Evolutionary conservation across 1,284 basidiomycete genomes (phyloP).

Genomic region (Sanghuangporus weigelae): DNA sequence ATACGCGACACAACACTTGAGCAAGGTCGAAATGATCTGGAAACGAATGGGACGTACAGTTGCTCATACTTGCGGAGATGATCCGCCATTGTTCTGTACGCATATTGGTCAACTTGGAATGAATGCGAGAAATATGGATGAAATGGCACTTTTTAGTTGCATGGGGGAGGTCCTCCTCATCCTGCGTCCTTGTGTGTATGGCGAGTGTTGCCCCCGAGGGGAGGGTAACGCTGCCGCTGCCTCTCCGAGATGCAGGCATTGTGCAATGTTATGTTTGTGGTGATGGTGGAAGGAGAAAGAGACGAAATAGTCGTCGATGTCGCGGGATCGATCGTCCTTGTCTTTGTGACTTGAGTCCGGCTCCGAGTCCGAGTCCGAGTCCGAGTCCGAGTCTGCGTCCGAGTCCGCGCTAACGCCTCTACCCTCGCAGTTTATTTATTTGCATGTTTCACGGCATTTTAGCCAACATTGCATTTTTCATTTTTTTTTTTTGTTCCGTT

Average conservation of each 20-base stretch:
- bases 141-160: constrained; percentile 72
- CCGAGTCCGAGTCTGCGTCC: too few species aligned
- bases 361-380: too few species aligned
- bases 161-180: constrained; percentile 80
- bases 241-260: constrained; percentile 66
- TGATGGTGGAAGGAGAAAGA: background rate
- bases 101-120: background rate
- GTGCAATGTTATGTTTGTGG: constrained; percentile 12
- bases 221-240: constrained; percentile 68
- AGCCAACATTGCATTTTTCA: too few species aligned
- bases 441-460: too few species aligned
- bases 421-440: too few species aligned
- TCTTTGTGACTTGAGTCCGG: too few species aligned
- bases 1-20: background rate
- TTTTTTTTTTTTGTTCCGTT: too few species aligned
- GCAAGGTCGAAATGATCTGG: background rate
- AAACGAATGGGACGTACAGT: constrained; percentile 46
- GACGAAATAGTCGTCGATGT: background rate
- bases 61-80: constrained; percentile 85
- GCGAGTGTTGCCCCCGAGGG: constrained; percentile 72
- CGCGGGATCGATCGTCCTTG: too few species aligned
- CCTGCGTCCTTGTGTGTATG: constrained; percentile 72
- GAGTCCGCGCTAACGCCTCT: too few species aligned
- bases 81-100: constrained; percentile 78
- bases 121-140: background rate